phyloP scores from a whole-genome alignment of 164 flowering plant species.

The Tetrastigma voinierianum region DNA sequence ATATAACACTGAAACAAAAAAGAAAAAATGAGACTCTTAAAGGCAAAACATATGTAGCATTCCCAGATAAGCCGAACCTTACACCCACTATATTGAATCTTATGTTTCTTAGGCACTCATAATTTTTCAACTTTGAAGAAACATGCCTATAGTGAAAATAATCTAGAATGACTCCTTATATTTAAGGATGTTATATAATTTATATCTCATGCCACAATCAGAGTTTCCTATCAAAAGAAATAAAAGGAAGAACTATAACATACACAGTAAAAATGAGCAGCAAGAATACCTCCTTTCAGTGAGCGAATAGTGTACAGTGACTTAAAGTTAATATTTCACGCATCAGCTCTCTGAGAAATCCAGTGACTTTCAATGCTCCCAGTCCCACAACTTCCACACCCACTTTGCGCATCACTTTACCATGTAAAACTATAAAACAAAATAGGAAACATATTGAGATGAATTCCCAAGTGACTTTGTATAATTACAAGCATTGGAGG shows the following conservation, averaged over 20 bases:
- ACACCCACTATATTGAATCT: no score
- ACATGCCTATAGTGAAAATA: no score
- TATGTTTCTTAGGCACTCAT: no score
- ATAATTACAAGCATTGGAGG: no score
- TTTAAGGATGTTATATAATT: no score
- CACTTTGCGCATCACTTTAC: slow-evolving; percentile 86
- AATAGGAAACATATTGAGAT: slow-evolving; percentile 1
- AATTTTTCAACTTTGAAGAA: no score
- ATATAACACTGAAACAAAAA: no score
- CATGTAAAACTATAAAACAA: slow-evolving; percentile 62
- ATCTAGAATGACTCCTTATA: no score
- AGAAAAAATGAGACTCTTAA: no score
- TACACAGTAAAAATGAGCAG: not conserved
- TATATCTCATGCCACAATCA: no score
- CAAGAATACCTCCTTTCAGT: slow-evolving; percentile 76
- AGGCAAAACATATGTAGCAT: no score
- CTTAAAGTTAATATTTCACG: slow-evolving; percentile 59
- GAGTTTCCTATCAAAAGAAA: not conserved
- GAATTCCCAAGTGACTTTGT: not conserved
- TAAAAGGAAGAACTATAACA: not conserved
- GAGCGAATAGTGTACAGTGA: slow-evolving; percentile 91
- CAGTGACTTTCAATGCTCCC: slow-evolving; percentile 86
- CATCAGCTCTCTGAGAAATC: slow-evolving; percentile 77
- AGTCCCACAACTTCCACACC: slow-evolving; percentile 84
- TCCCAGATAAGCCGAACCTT: no score